A percentile compares a stretch with the other conserved stretches of the same genome.
phyloP scores from a whole-genome alignment of 2,329 filamentous ascomycete genomes.

The Colletotrichum spaethianum region DNA sequence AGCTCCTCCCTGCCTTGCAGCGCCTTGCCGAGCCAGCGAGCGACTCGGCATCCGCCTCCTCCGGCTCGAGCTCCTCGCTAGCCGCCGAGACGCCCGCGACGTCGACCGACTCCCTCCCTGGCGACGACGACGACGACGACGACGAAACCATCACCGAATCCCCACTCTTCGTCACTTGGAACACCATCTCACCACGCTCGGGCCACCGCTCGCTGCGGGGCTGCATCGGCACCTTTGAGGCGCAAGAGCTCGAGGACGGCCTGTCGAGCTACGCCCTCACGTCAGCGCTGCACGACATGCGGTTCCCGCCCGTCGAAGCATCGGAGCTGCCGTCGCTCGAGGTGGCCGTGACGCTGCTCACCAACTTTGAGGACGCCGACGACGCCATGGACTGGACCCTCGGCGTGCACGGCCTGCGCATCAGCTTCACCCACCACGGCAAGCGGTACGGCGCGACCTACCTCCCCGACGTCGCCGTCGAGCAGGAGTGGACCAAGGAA shows the following conservation, averaged over 20 bases:
- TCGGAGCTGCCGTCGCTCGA: constrained; percentile 71
- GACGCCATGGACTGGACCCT: constrained; percentile 88
- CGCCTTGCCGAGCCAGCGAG: constrained; percentile 54
- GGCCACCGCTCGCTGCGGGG: constrained; percentile 82
- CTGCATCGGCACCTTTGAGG: constrained; percentile 95
- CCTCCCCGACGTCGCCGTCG: constrained; percentile 88
- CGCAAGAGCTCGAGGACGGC: constrained; percentile 79
- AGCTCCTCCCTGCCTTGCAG: constrained; percentile 58
- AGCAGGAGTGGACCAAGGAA: constrained; percentile 96
- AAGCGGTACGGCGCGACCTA: constrained; percentile 89
- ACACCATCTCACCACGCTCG: constrained; percentile 72
- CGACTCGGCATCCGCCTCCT: constrained; percentile 51
- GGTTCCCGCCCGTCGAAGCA: constrained; percentile 69
- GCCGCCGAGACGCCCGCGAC: constrained; percentile 59
- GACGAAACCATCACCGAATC: constrained; percentile 61
- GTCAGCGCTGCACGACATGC: constrained; percentile 76
- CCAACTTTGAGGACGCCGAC: constrained; percentile 83
- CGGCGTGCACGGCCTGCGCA: constrained; percentile 88
- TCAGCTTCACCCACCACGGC: constrained; percentile 83
- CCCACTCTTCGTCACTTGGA: constrained; percentile 97
- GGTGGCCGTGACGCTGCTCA: constrained; percentile 85
- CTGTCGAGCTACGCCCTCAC: constrained; percentile 86
- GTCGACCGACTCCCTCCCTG: constrained; percentile 57
- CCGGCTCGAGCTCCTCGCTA: constrained; percentile 55
- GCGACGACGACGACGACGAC: constrained; percentile 44